Conservation (phyloP, 305 asterid genomes). For the Fraxinus xanthoxyloides region DNA sequence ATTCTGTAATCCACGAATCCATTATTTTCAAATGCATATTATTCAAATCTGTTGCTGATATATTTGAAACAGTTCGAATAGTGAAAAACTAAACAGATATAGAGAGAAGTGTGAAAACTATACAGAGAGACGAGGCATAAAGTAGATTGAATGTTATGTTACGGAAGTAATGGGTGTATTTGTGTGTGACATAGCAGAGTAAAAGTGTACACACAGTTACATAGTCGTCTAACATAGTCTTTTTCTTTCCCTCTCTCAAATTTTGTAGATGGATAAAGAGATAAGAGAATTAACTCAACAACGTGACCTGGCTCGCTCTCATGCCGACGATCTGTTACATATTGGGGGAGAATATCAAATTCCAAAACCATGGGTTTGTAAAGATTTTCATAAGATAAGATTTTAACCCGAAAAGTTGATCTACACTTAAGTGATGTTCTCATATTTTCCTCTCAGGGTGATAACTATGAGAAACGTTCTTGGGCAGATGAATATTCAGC, state of each 20-base stretch:
- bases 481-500: slow-evolving; percentile 59
- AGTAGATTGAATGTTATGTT: not conserved
- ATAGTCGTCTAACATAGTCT: not conserved
- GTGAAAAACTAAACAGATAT: not conserved
- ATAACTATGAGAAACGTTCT: slow-evolving; percentile 41
- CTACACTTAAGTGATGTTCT: not conserved
- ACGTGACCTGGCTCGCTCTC: slow-evolving; percentile 70
- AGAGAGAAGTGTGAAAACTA: not conserved
- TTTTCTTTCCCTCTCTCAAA: slow-evolving; percentile 1
- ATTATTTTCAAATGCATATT: not conserved
- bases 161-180: not conserved
- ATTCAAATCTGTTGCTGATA: not conserved
- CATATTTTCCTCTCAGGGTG: slow-evolving; percentile 35
- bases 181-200: not conserved
- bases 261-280: slow-evolving; percentile 79
- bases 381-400: not conserved
- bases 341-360: slow-evolving; percentile 35
- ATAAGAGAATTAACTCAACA: slow-evolving; percentile 60
- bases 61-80: not conserved
- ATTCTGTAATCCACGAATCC: not conserved
- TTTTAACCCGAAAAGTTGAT: not conserved
- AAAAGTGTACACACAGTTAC: not conserved
- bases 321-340: slow-evolving; percentile 42
- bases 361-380: slow-evolving; percentile 58
- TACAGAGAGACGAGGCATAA: not conserved